Percentiles rank a stretch among this genome's conserved stretches.
phyloP scores from a whole-genome alignment of 441 rosid genomes.

The Capsella rubella region DNA sequence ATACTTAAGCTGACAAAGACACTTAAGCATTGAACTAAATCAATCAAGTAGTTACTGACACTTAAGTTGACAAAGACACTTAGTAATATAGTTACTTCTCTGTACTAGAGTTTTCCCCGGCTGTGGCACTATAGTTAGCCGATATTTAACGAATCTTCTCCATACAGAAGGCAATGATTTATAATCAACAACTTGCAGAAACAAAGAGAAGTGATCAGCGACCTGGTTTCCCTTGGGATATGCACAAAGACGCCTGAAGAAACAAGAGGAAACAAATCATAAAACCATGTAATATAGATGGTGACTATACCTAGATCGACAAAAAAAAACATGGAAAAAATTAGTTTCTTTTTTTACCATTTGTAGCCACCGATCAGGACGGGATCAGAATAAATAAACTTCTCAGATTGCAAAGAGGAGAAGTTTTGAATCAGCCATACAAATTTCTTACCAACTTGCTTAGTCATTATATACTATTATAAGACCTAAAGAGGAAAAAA shows the following conservation, averaged over 20 bases:
- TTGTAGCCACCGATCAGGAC: too few species aligned
- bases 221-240: background rate
- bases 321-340: too few species aligned
- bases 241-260: background rate
- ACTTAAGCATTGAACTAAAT: background rate
- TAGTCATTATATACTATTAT: too few species aligned
- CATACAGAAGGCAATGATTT: constrained; percentile 7
- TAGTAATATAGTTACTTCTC: too few species aligned
- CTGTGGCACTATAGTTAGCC: background rate
- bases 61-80: background rate
- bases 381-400: too few species aligned
- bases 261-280: background rate
- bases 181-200: background rate
- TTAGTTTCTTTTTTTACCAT: too few species aligned
- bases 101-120: background rate
- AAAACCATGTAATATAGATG: background rate
- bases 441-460: too few species aligned
- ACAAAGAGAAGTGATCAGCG: constrained; percentile 6
- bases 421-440: too few species aligned
- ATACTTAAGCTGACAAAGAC: too few species aligned
- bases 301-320: too few species aligned
- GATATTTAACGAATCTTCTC: background rate
- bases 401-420: too few species aligned
- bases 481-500: too few species aligned
- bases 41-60: background rate